These are phyloP conservation scores for Suillus paluster DNA, from an alignment of 768 basidiomycete genomes.

Conservation along the genomic window DNA sequence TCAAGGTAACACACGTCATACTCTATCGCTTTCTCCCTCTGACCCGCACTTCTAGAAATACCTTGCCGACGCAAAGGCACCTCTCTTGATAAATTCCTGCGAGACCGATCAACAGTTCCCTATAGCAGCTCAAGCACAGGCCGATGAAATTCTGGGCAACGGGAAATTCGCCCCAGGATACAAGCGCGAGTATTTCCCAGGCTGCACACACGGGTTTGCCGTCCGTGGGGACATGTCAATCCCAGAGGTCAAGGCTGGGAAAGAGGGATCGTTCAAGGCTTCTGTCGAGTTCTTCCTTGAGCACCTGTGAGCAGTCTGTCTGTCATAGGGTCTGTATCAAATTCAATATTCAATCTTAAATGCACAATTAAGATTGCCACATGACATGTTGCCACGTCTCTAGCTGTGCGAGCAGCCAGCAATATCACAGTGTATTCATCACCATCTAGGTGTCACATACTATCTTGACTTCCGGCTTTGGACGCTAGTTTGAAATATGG, in stretches of 20 bases:
- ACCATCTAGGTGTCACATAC: too few relatives aligned
- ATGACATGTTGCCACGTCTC: too few relatives aligned
- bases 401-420: too few relatives aligned
- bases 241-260: conserved; percentile 60
- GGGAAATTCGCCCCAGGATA: conserved; percentile 54
- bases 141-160: conserved; percentile 55
- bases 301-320: conserved; percentile 22
- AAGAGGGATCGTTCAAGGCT: conserved; percentile 65
- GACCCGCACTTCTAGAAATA: conserved; percentile 47
- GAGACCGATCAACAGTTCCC: conserved; percentile 57
- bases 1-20: conserved; percentile 48
- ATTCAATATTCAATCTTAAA: neutral
- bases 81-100: conserved; percentile 74
- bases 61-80: conserved; percentile 46
- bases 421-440: too few relatives aligned
- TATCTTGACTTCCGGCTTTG: too few relatives aligned
- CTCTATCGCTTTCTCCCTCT: neutral
- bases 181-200: conserved; percentile 50
- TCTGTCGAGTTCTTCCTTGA: conserved; percentile 58
- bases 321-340: neutral
- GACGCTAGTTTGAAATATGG: too few relatives aligned
- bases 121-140: conserved; percentile 42
- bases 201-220: conserved; percentile 59
- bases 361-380: conserved; percentile 15
- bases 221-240: conserved; percentile 50